Conservation (phyloP, 306 rosid species). For the Cajanus cajan region DNA sequence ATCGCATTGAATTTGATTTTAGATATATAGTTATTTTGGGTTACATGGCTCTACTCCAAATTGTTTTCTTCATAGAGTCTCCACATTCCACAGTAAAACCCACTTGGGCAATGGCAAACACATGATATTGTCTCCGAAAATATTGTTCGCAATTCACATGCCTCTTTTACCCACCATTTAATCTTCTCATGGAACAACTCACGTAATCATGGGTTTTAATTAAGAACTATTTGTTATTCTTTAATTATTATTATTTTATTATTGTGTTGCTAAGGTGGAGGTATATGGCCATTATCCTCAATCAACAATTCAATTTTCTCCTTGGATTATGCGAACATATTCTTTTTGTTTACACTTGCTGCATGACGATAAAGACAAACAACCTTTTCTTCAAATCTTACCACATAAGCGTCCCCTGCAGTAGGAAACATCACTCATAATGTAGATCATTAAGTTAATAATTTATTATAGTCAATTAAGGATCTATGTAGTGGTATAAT, state of each 20-base stretch:
- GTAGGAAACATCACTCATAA: neutral
- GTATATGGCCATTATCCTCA: conserved; percentile 29
- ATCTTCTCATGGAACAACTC: conserved; percentile 30
- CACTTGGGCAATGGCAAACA: conserved; percentile 55
- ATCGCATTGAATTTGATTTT: neutral
- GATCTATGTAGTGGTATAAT: conserved; percentile 25
- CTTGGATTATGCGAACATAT: conserved; percentile 20
- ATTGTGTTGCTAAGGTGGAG: conserved; percentile 35
- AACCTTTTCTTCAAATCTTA: conserved; percentile 56
- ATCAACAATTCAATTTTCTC: neutral
- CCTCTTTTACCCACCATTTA: conserved; percentile 42
- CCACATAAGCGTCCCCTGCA: conserved; percentile 13
- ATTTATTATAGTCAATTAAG: neutral
- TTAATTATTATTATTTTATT: conserved; percentile 14
- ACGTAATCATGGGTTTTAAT: conserved; percentile 25
- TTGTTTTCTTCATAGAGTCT: neutral
- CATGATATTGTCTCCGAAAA: conserved; percentile 46
- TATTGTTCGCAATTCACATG: conserved; percentile 30
- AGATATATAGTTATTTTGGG: neutral
- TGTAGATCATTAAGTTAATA: conserved; percentile 19
- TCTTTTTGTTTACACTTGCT: conserved; percentile 35
- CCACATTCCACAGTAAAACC: neutral
- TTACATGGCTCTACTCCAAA: neutral
- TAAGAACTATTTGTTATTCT: neutral
- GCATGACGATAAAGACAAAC: conserved; percentile 44